phyloP scores from a whole-genome alignment of 148 eudicot genomes.

The Fagopyrum tataricum region DNA sequence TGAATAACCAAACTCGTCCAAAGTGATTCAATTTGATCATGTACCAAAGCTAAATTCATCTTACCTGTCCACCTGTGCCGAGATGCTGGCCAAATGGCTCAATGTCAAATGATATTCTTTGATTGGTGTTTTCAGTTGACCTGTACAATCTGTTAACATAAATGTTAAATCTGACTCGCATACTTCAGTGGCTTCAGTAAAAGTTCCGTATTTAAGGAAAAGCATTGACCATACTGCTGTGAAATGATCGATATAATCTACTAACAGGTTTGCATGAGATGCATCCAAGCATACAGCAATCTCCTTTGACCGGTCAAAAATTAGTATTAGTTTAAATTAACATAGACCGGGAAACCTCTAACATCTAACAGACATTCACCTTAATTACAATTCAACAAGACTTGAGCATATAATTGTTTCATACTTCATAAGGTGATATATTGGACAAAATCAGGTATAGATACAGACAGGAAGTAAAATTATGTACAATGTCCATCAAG shows the following conservation, averaged over 20 bases:
- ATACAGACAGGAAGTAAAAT: neutral
- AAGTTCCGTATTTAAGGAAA: neutral
- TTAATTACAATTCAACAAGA: neutral
- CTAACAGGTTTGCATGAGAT: neutral
- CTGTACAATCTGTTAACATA: conserved; percentile 61
- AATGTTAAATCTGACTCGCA: neutral
- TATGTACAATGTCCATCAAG: neutral
- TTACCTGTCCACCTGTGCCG: conserved; percentile 96
- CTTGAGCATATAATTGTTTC: neutral
- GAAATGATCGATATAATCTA: neutral
- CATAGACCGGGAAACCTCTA: neutral
- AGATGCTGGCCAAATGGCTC: conserved; percentile 88
- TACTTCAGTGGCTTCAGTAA: neutral
- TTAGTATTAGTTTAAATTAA: neutral
- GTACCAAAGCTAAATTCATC: conserved; percentile 8
- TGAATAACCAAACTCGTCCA: neutral
- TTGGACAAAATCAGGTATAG: neutral
- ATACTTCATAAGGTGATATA: neutral
- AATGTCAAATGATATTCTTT: conserved; percentile 82
- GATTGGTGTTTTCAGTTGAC: conserved; percentile 85
- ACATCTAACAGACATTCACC: neutral
- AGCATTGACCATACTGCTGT: neutral
- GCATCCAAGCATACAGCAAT: neutral
- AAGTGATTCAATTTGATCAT: neutral
- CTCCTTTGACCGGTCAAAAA: neutral